Base-by-base conservation (phyloP, 768 basidiomycete genomes). In the Rhodotorula paludigena region DNA sequence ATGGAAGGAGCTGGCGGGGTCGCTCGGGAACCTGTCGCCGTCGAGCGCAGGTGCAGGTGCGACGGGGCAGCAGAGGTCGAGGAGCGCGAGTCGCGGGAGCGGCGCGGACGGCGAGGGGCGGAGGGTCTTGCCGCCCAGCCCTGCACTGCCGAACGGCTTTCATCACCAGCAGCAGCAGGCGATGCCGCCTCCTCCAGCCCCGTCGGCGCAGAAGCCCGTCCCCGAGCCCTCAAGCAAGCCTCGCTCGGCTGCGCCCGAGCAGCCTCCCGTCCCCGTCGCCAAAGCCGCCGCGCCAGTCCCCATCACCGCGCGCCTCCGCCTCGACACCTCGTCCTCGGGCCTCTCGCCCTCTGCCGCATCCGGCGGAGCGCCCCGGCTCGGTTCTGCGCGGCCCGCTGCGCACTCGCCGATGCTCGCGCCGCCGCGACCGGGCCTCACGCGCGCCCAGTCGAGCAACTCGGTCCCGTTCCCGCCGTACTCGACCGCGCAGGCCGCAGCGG, bases 1-100 rank as follows among this genome's bases (percentile, higher is more conserved):
- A 11, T 68, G 66, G 66, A 45, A 20, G 14, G 36, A 63, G 45
- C 52, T 45, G 1, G 44, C 62, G 5, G 55, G 55, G 15, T 20
- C 54, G 18, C 21, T 56, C 9, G 32, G n/a, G 18, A 25, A 12
- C 32, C 12, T 28, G 41, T 20, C 38, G 28, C 28, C 21, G 52
- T 53, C 47, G 33, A 28, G 45, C n/a, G 25, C 21, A n/a, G n/a
- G n/a, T n/a, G n/a, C n/a, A n/a, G n/a, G n/a, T n/a, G n/a, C n/a
- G 42, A 42, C 16, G 18, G 28, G 20, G 33, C 1, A 5, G 57
- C 23, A 44, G 33, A 35, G 45, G 15, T 28, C 33, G 16, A 3
- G 45, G 58, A 60, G 57, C 35, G 47, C 35, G 25, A 58, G 57
- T 18, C 32, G 41, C 32, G 35, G 47, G 57, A 39, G 57, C 32